Base-by-base conservation (phyloP, 768 basidiomycete genomes). In the Antrodiella citrinella region DNA sequence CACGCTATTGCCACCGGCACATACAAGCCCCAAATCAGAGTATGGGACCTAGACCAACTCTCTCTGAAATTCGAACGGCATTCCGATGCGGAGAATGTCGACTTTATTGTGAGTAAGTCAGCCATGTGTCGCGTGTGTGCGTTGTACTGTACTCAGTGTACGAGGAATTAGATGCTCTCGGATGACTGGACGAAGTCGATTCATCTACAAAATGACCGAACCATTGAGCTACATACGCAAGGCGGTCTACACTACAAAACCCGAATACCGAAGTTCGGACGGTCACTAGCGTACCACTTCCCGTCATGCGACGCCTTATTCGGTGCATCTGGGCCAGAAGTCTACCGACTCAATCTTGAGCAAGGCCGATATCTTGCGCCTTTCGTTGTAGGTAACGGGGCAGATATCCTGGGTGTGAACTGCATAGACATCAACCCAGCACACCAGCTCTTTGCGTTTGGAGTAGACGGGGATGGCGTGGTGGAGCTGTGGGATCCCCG, bases 141-240 rank as follows among this genome's bases (percentile, higher is more conserved):
- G 35, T 40, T 35, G n/a, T 26, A 44, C 13, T 39, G 11, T 19
- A 25, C 19, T 24, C 45, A 30, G 21, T 46, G 38, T 26, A 39
- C 51, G 55, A 48, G 54, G 35, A 35, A 53, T 4, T 67, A 96
- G 93, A 84, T 91, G 58, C 75, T 98, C 5, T 97, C 94, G 1
- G 89, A 94, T 61, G 95, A 98, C 72, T 98, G 95, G 95, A 98
- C 95, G 4, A 98, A 98, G 65, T 85, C 90, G n/a, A 76, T 97
- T 54, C 93, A 96, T 65, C 77, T 99, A 2, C 96, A 98, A 75
- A 85, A 86, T 45, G 93, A 97, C 71, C 84, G 96, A n/a, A 89
- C 90, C 3, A 66, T 99, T 49, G 91, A 93, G 60, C 73, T 99
- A 4, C 96, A 99, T 64, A 95, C 91, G 0, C 96, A 98, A 65